These are phyloP conservation scores for Acanthamoeba sp. DNA, from an alignment of 208 protist genomes.

Conservation along the genomic window DNA sequence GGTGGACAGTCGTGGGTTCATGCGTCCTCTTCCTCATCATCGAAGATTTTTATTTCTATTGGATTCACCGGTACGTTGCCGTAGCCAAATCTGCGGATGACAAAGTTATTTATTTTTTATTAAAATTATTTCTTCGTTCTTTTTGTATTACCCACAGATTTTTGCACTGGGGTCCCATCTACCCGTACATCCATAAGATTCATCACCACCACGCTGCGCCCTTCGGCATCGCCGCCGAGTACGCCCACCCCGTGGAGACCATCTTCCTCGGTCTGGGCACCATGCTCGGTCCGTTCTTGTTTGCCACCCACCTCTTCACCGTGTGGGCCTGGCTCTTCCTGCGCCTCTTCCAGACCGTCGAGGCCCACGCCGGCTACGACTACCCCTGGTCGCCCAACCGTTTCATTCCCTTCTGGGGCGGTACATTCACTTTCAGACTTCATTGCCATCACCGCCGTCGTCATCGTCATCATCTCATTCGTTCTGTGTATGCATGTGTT, in stretches of 20 bases:
- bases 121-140: neutral
- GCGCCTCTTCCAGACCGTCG: constrained; percentile 81
- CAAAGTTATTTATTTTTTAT: too few species aligned
- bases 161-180: constrained; percentile 78
- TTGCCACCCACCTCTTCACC: constrained; percentile 78
- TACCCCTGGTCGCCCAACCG: constrained; percentile 79
- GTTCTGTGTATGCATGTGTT: neutral
- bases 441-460: neutral
- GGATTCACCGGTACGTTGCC: constrained; percentile 74
- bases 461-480: neutral
- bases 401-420: constrained; percentile 84
- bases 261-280: constrained; percentile 71
- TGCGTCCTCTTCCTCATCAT: constrained; percentile 74
- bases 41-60: constrained; percentile 86
- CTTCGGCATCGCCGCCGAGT: constrained; percentile 84
- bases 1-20: constrained; percentile 6
- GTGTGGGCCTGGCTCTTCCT: constrained; percentile 75
- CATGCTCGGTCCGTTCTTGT: constrained; percentile 81
- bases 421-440: neutral
- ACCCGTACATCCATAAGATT: constrained; percentile 84
- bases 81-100: neutral
- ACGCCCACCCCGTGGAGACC: constrained; percentile 81
- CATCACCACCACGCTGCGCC: constrained; percentile 82
- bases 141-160: constrained; percentile 4
- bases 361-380: constrained; percentile 85